These are phyloP conservation scores for Fusarium proliferatum DNA, from an alignment of 2,329 filamentous ascomycete species.

Conservation along the genomic window DNA sequence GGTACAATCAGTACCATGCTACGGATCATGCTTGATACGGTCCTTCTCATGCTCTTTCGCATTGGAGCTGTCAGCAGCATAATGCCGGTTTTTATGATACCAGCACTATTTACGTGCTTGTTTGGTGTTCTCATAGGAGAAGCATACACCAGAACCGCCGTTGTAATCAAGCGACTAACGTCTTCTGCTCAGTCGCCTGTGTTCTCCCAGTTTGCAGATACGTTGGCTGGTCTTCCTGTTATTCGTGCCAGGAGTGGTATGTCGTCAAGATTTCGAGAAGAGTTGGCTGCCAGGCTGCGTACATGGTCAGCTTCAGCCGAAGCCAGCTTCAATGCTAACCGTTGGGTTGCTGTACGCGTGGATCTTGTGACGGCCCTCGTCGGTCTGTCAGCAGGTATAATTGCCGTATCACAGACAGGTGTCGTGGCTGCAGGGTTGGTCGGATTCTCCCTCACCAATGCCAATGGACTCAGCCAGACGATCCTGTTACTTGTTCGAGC, in stretches of 20 bases:
- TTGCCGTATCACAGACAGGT: constrained; percentile 61
- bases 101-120: constrained; percentile 57
- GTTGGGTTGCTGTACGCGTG: constrained; percentile 66
- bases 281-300: constrained; percentile 63
- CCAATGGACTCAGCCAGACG: constrained; percentile 63
- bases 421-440: constrained; percentile 63
- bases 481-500: constrained; percentile 63
- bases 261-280: constrained; percentile 58
- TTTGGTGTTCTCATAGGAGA: constrained; percentile 60
- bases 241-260: constrained; percentile 64
- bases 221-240: constrained; percentile 60
- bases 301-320: constrained; percentile 60
- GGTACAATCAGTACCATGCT: constrained; percentile 59
- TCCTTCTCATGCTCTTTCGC: constrained; percentile 57
- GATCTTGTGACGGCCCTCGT: constrained; percentile 66
- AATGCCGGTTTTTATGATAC: constrained; percentile 63
- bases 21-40: constrained; percentile 55
- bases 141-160: constrained; percentile 62
- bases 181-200: constrained; percentile 64
- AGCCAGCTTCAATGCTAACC: constrained; percentile 65
- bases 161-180: constrained; percentile 58
- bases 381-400: constrained; percentile 61
- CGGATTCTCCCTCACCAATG: constrained; percentile 67
- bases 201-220: constrained; percentile 67
- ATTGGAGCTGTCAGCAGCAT: constrained; percentile 61